Evolutionary conservation across 768 basidiomycete genomes (phyloP).

Genomic region (Suillus fuscotomentosus): DNA sequence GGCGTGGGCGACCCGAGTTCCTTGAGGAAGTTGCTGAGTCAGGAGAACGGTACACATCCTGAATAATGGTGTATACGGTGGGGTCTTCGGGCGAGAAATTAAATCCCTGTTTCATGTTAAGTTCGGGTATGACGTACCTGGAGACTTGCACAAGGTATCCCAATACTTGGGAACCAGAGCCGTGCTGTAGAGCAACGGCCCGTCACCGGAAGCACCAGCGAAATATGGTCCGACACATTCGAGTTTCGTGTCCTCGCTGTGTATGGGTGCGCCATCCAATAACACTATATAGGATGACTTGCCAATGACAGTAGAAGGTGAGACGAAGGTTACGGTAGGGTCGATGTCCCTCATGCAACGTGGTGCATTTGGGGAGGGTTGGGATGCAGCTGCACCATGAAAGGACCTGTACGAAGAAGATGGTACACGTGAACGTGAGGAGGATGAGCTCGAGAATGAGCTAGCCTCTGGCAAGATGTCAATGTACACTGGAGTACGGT

Average conservation of each 20-base stretch:
- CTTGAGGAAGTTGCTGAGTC: slow-evolving; percentile 22
- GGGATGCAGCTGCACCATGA: neutral
- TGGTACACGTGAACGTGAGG: neutral
- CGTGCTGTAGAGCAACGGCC: slow-evolving; percentile 54
- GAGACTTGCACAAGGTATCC: slow-evolving; percentile 52
- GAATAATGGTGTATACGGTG: slow-evolving; percentile 62
- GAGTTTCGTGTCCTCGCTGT: slow-evolving; percentile 46
- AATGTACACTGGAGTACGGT: slow-evolving; percentile 32
- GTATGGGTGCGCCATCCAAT: slow-evolving; percentile 45
- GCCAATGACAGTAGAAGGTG: slow-evolving; percentile 46
- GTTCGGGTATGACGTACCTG: slow-evolving; percentile 36
- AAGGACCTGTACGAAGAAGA: neutral
- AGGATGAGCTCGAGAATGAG: neutral
- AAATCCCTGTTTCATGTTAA: slow-evolving; percentile 15
- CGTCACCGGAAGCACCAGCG: slow-evolving; percentile 20
- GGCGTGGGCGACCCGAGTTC: slow-evolving; percentile 22
- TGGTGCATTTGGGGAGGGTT: slow-evolving; percentile 29
- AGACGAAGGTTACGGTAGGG: slow-evolving; percentile 63
- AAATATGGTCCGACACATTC: slow-evolving; percentile 35
- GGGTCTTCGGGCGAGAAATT: slow-evolving; percentile 48
- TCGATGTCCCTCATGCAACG: slow-evolving; percentile 61
- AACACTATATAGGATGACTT: slow-evolving; percentile 57
- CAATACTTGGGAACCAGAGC: slow-evolving; percentile 64
- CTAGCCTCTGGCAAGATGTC: slow-evolving; percentile 29
- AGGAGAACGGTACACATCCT: slow-evolving; percentile 48